Conservation (phyloP, 2,329 filamentous ascomycete genomes). For the Pyrenophora teres region DNA sequence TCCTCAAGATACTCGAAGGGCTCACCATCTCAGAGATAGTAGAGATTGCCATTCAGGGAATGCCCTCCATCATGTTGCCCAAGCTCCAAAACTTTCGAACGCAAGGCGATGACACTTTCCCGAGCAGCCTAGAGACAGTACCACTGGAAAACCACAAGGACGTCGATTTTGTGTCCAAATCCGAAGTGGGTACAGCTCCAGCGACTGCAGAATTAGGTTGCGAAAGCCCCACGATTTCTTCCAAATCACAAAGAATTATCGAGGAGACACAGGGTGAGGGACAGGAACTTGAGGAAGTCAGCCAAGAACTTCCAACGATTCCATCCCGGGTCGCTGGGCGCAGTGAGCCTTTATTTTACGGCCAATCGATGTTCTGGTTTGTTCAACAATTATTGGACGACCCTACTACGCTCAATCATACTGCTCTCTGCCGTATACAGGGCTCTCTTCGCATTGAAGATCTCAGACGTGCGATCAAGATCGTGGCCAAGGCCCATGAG, state of each 20-base stretch:
- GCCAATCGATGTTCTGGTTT: not conserved
- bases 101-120: too few relatives aligned
- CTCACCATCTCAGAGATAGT: not conserved
- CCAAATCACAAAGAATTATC: not conserved
- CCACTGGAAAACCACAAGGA: too few relatives aligned
- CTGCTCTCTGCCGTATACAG: not conserved
- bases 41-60: too few relatives aligned
- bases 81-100: not conserved
- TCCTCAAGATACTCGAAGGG: conserved; percentile 26
- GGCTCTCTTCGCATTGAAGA: not conserved
- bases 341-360: not conserved
- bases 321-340: not conserved
- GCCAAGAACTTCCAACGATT: too few relatives aligned
- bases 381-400: not conserved
- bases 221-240: too few relatives aligned
- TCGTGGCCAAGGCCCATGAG: not conserved
- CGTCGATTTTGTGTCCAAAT: too few relatives aligned
- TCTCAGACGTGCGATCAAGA: not conserved
- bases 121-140: too few relatives aligned
- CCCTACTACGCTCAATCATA: not conserved
- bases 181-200: too few relatives aligned
- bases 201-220: too few relatives aligned
- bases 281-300: too few relatives aligned
- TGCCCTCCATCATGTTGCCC: not conserved
- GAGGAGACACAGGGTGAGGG: not conserved